Conservation (phyloP, 768 basidiomycete species). For the Tulasnella sp. region DNA sequence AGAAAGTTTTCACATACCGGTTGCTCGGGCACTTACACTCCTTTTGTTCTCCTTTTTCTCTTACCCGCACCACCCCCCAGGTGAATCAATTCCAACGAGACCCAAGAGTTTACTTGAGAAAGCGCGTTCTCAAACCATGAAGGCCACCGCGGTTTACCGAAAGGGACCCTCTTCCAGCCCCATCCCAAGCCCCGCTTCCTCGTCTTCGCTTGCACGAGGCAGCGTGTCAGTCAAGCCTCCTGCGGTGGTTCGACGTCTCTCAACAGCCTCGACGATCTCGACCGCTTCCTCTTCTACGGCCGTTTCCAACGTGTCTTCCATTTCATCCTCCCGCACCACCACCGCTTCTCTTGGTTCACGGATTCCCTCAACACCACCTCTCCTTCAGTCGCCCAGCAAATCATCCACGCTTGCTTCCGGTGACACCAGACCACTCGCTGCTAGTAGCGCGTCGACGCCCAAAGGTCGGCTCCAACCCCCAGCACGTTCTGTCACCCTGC, state of each 20-base stretch:
- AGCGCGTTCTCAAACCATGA: conserved; percentile 65
- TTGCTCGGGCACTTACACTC: background rate
- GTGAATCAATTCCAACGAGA: conserved; percentile 31
- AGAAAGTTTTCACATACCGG: background rate
- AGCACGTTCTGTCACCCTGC: background rate
- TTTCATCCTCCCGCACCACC: background rate
- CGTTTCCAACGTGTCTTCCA: conserved; percentile 18
- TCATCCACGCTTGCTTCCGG: background rate
- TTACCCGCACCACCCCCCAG: background rate
- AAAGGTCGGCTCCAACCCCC: background rate
- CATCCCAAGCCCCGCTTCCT: conserved; percentile 45
- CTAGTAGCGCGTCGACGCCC: background rate
- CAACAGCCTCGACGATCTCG: background rate
- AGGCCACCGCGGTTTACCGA: conserved; percentile 33
- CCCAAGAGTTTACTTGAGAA: conserved; percentile 77
- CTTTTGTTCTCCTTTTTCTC: background rate
- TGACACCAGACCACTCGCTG: background rate
- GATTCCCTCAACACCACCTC: background rate
- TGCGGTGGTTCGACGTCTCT: background rate
- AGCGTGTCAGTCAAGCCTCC: conserved; percentile 6
- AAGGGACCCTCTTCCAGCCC: conserved; percentile 6
- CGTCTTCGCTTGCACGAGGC: conserved; percentile 42
- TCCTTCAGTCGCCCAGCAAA: background rate
- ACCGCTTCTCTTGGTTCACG: background rate
- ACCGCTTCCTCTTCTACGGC: conserved; percentile 2